Base-by-base conservation (phyloP, 2,329 filamentous ascomycete genomes). In the Didymella pomorum region DNA sequence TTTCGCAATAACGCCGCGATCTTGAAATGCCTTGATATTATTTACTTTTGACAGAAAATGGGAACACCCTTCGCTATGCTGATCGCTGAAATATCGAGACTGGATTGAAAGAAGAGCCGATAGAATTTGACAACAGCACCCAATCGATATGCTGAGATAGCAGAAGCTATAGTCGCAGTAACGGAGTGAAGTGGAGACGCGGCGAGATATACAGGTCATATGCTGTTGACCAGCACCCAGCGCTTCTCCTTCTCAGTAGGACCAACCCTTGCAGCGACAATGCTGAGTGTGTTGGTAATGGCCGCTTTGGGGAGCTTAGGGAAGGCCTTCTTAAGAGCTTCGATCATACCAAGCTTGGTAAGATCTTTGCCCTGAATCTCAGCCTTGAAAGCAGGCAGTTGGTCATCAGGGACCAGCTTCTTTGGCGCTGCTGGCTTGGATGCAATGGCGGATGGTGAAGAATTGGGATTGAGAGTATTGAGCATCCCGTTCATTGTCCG, bases 321-420 rank as follows among this genome's bases (percentile, higher is more conserved):
- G 65, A 94, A 92, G 80, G 86, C 83, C 71, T 89, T 88, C 76
- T 92, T 91, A 60, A 96, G 76, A 5, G 89, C 83, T 74, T 94
- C 91, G 9, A 92, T 82, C 66, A 95, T 79, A 8, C 90, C 91
- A 1, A 87, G 77, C 77, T 95, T 95, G 37, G 86, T 90, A 47
- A 92, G 80, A 76, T 90, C 85, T 62, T 86, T 89, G 18, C 87
- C 89, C 48, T 87, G 78, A n/a, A 96, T 82, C 1, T 86, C 86
- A 28, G 82, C 79, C 74, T 89, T 93, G 76, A 96, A 92, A 11
- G 88, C 85, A 0, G 81, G 79, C 29, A 92, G 74, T 41, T 87
- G 80, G 10, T 90, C 86, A 1, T 80, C 76, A 3, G 86, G 83
- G 18, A 93, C 82, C 26, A 81, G 75, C 21, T 76, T 76, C 61